Conservation (phyloP, 2,329 filamentous ascomycete genomes). For the Zymoseptoria ardabiliae region DNA sequence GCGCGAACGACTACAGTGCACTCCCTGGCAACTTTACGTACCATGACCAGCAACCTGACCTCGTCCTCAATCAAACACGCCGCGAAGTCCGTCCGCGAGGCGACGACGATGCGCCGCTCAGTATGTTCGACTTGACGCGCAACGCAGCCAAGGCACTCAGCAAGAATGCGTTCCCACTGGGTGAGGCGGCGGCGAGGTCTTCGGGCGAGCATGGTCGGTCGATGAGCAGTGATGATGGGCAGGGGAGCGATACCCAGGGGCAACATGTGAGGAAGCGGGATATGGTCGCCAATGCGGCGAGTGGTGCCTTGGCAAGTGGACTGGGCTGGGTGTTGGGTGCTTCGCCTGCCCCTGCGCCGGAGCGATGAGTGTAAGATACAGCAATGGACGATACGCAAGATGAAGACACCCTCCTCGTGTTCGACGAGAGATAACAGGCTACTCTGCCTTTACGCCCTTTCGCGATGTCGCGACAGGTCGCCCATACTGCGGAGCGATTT, state of each 20-base stretch:
- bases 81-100: constrained; percentile 33
- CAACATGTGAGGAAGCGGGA: constrained; percentile 61
- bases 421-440: no score
- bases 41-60: constrained; percentile 27
- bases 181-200: constrained; percentile 12
- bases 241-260: constrained; percentile 19
- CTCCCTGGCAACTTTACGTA: constrained; percentile 42
- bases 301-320: constrained; percentile 53
- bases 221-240: constrained; percentile 20
- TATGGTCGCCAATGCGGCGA: constrained; percentile 59
- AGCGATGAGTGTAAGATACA: not conserved
- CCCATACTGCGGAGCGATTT: no score
- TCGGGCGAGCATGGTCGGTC: constrained; percentile 9
- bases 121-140: constrained; percentile 46
- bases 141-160: constrained; percentile 43
- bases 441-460: no score
- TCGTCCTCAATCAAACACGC: constrained; percentile 34
- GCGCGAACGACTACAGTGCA: constrained; percentile 4
- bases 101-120: constrained; percentile 45
- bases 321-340: constrained; percentile 58
- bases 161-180: constrained; percentile 40
- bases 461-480: no score
- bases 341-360: constrained; percentile 19
- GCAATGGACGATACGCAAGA: no score
- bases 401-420: no score